Conservation (phyloP, 106 monocot genomes). For the Hemerocallis citrina region DNA sequence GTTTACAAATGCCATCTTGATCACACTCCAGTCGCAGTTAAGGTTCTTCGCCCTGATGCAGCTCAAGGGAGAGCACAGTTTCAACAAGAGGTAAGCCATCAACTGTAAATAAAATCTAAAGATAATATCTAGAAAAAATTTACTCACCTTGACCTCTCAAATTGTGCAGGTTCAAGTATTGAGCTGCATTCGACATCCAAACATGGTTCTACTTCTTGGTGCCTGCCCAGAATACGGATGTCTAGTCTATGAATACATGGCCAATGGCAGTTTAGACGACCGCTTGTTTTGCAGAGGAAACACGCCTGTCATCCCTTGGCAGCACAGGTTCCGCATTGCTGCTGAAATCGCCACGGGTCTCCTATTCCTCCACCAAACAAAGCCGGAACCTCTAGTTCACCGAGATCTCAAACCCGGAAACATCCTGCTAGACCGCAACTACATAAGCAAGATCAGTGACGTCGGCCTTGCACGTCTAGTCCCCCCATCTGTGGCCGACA, state of each 20-base stretch:
- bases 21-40: constrained; percentile 27
- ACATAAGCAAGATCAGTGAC: constrained; percentile 31
- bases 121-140: too few relatives aligned
- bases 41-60: constrained; percentile 32
- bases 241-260: constrained; percentile 33
- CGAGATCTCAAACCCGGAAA: constrained; percentile 29
- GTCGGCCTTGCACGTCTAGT: constrained; percentile 27
- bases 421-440: constrained; percentile 27
- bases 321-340: constrained; percentile 24
- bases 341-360: constrained; percentile 24
- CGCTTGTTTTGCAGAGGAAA: constrained; percentile 16
- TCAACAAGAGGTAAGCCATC: constrained; percentile 19
- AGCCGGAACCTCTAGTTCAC: constrained; percentile 22
- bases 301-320: constrained; percentile 22
- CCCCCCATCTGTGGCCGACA: constrained; percentile 13
- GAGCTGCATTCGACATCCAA: constrained; percentile 24
- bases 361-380: constrained; percentile 32
- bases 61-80: constrained; percentile 31
- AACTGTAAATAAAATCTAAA: background rate
- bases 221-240: constrained; percentile 28
- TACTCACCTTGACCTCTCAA: background rate
- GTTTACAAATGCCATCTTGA: constrained; percentile 24
- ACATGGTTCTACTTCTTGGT: constrained; percentile 26
- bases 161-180: constrained; percentile 11
- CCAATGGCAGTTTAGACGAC: constrained; percentile 23